Evolutionary conservation across 73 alveolate species (phyloP).

Genomic region (Paramecium primaurelia): DNA sequence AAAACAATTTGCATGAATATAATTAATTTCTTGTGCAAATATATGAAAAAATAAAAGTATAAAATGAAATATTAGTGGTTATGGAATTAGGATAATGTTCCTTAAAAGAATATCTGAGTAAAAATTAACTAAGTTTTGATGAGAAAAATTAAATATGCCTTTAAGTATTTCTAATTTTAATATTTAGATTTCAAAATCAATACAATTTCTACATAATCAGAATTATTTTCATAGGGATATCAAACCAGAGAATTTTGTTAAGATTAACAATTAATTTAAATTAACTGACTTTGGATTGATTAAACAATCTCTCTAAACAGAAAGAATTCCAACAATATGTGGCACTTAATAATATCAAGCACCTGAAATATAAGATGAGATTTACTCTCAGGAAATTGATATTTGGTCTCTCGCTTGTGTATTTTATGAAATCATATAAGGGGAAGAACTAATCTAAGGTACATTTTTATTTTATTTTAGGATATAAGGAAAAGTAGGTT

Average conservation of each 20-base stretch:
- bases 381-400: not conserved
- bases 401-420: not conserved
- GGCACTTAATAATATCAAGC: not conserved
- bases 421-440: not conserved
- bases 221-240: not conserved
- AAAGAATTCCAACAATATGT: not conserved
- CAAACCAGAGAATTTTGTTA: not conserved
- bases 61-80: not conserved
- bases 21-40: not conserved
- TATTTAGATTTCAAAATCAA: not conserved
- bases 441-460: not conserved
- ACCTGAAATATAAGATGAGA: not conserved
- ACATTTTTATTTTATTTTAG: not conserved
- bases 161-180: not conserved
- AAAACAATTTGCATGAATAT: no score
- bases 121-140: not conserved
- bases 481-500: not conserved
- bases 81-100: not conserved
- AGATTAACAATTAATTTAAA: not conserved
- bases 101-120: not conserved
- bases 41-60: not conserved
- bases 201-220: not conserved
- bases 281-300: not conserved
- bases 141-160: not conserved
- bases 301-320: not conserved